Conservation (phyloP, 2,329 filamentous ascomycete genomes). For the Allantophomopsis lycopodina region DNA sequence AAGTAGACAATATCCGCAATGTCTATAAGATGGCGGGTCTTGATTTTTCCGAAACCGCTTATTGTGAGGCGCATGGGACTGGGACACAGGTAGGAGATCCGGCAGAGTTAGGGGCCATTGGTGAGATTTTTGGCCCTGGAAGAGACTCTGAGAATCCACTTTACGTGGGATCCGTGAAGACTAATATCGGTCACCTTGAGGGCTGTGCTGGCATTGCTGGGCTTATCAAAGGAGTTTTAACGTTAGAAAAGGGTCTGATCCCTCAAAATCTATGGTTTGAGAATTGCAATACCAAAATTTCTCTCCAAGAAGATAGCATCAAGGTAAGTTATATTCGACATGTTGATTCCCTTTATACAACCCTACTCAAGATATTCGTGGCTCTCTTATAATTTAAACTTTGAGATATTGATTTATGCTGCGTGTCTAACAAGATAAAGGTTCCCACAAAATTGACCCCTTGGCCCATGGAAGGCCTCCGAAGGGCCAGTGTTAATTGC, state of each 20-base stretch:
- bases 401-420: too few species aligned
- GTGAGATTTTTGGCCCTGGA: slow-evolving; percentile 1
- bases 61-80: slow-evolving; percentile 5
- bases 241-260: slow-evolving; percentile 13
- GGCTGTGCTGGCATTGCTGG: slow-evolving; percentile 14
- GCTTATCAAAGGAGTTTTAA: slow-evolving; percentile 13
- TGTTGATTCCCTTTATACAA: too few species aligned
- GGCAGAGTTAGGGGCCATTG: slow-evolving; percentile 21
- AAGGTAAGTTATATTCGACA: neutral
- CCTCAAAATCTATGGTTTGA: slow-evolving; percentile 20
- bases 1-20: slow-evolving; percentile 13
- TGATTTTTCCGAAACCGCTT: slow-evolving; percentile 4
- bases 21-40: slow-evolving; percentile 7
- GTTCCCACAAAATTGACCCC: slow-evolving; percentile 1
- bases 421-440: too few species aligned
- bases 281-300: neutral
- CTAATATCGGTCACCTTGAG: slow-evolving; percentile 13
- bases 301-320: slow-evolving; percentile 1
- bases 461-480: neutral
- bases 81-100: slow-evolving; percentile 7
- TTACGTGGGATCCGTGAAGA: slow-evolving; percentile 12
- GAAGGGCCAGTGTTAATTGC: slow-evolving; percentile 5
- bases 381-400: too few species aligned
- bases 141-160: slow-evolving; percentile 1
- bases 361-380: too few species aligned